Percentiles rank a stretch among this genome's conserved stretches.
These are phyloP conservation scores for Xylaria scruposa DNA, from an alignment of 495 filamentous ascomycete genomes.

Conservation along the genomic window DNA sequence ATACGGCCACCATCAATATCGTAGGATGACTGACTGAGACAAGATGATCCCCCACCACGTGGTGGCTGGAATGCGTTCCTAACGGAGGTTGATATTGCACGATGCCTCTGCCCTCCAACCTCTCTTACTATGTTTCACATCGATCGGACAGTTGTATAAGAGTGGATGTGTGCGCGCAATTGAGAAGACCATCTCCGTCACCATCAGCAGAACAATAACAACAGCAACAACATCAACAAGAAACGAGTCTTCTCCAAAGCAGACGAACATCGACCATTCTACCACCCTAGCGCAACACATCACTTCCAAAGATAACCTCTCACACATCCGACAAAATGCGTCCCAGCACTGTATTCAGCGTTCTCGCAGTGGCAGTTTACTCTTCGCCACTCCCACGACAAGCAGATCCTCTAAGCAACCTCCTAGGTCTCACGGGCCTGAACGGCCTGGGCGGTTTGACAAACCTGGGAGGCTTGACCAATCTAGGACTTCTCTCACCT, in stretches of 20 bases:
- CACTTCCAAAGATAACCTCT: neutral
- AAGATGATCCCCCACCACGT: constrained; percentile 8
- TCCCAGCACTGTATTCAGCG: constrained; percentile 6
- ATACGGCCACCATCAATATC: neutral
- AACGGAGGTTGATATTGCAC: neutral
- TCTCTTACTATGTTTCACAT: neutral
- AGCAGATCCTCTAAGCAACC: neutral
- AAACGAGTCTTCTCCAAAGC: neutral
- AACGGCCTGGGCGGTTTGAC: neutral
- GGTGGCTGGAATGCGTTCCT: constrained; percentile 7
- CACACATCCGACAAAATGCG: constrained; percentile 17
- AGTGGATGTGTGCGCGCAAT: neutral
- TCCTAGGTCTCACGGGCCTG: neutral
- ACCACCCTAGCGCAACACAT: neutral
- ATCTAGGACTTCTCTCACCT: neutral
- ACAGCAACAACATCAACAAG: neutral
- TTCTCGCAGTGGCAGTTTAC: constrained; percentile 1
- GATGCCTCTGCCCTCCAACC: neutral
- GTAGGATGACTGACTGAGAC: constrained; percentile 13
- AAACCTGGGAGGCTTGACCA: neutral
- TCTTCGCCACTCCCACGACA: neutral
- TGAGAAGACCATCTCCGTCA: neutral
- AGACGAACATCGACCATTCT: neutral
- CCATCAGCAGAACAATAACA: neutral
- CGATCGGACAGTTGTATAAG: constrained; percentile 12